A percentile compares a stretch with the other conserved stretches of the same genome.
These are phyloP conservation scores for Ganoderma leucocontextum DNA, from an alignment of 1,284 basidiomycete species.

Conservation along the genomic window DNA sequence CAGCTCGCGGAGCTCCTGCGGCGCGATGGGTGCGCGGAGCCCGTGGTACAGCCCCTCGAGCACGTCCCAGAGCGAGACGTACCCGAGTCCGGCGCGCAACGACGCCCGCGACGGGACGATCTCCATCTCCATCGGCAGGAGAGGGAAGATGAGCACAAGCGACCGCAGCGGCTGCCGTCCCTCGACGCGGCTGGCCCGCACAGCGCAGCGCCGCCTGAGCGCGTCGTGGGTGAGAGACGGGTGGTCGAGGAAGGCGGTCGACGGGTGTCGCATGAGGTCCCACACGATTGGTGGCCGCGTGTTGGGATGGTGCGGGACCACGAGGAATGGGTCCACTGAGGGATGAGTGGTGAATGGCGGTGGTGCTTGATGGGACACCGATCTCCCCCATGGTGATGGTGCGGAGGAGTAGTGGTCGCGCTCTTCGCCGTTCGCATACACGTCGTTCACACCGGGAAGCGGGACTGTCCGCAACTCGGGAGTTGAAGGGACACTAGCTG, in stretches of 20 bases:
- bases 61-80: constrained; percentile 26
- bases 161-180: constrained; percentile 9
- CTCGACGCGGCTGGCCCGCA: constrained; percentile 3
- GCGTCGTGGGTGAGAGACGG: background rate
- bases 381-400: background rate
- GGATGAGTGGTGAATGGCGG: background rate
- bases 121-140: constrained; percentile 12
- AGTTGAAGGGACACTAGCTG: background rate
- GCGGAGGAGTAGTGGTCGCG: background rate
- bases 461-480: constrained; percentile 1
- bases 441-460: background rate
- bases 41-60: constrained; percentile 24
- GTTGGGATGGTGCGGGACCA: constrained; percentile 5
- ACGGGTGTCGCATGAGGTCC: constrained; percentile 11
- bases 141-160: constrained; percentile 19
- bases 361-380: background rate
- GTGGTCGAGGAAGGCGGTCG: background rate
- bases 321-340: constrained; percentile 10
- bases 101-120: constrained; percentile 7
- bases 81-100: background rate
- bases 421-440: background rate
- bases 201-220: constrained; percentile 5
- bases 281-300: constrained; percentile 5
- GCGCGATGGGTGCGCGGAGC: constrained; percentile 7
- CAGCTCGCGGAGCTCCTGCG: constrained; percentile 6